phyloP scores from a whole-genome alignment of 352 stramenopile genomes.

The Phytophthora agathidicida region DNA sequence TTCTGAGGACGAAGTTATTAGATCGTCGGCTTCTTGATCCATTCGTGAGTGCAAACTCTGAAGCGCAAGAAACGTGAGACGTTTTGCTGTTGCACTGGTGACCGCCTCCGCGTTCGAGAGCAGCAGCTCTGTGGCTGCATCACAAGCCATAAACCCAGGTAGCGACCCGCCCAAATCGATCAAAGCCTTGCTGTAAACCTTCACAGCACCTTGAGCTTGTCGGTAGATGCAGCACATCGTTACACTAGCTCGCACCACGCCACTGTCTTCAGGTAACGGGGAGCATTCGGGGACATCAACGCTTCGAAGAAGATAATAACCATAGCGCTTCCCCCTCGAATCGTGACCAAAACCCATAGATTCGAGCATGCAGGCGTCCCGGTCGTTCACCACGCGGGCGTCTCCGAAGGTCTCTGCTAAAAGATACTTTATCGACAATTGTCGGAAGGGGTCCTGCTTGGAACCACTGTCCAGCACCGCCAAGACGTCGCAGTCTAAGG shows the following conservation, averaged over 20 bases:
- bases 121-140: slow-evolving; percentile 47
- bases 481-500: slow-evolving; percentile 55
- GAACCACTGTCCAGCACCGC: slow-evolving; percentile 48
- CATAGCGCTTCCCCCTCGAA: slow-evolving; percentile 43
- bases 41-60: slow-evolving; percentile 1
- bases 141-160: slow-evolving; percentile 51
- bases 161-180: slow-evolving; percentile 57
- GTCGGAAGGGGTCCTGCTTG: slow-evolving; percentile 56
- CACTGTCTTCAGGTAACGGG: slow-evolving; percentile 45
- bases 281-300: slow-evolving; percentile 55
- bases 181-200: slow-evolving; percentile 62
- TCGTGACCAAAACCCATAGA: slow-evolving; percentile 54
- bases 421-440: slow-evolving; percentile 64
- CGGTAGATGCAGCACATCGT: slow-evolving; percentile 74
- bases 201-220: slow-evolving; percentile 50
- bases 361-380: slow-evolving; percentile 57
- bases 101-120: slow-evolving; percentile 45
- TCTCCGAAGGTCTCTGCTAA: slow-evolving; percentile 50
- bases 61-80: slow-evolving; percentile 38
- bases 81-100: slow-evolving; percentile 51
- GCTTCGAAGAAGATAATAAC: slow-evolving; percentile 63
- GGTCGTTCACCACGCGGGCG: slow-evolving; percentile 49
- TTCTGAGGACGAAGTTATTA: slow-evolving; percentile 26
- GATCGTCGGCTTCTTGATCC: slow-evolving; percentile 17
- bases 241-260: slow-evolving; percentile 52